Conservation (phyloP, 306 rosid species). For the Fragaria iinumae region DNA sequence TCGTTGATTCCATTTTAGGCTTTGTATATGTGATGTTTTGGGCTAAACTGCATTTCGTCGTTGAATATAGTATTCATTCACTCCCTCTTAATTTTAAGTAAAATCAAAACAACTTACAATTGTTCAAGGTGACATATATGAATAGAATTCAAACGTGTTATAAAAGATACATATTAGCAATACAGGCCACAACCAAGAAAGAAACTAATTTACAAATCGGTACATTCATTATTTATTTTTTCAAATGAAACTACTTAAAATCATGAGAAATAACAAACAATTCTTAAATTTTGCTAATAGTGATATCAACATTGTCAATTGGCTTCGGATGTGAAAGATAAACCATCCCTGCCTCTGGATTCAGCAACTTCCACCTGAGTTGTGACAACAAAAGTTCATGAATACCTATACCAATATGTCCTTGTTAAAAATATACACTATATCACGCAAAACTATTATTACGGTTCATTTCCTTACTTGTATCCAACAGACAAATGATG, state of each 20-base stretch:
- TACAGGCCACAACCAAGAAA: not conserved
- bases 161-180: not conserved
- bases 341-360: constrained; percentile 20
- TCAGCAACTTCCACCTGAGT: constrained; percentile 41
- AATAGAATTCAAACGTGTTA: not conserved
- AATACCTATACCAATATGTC: not conserved
- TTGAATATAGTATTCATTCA: no score
- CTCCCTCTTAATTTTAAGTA: not conserved
- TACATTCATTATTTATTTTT: no score
- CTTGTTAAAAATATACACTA: not conserved
- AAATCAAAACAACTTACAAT: no score
- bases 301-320: constrained; percentile 30
- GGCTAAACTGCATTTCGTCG: no score
- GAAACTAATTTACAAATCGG: not conserved
- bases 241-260: not conserved
- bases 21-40: not conserved
- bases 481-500: constrained; percentile 45
- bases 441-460: not conserved
- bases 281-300: constrained; percentile 26
- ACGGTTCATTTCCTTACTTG: constrained; percentile 17
- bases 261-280: not conserved
- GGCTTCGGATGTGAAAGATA: constrained; percentile 40
- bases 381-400: not conserved
- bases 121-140: not conserved
- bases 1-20: not conserved